Base-by-base conservation (phyloP, 805 yeast species). In the Teunomyces aglyptinius region DNA sequence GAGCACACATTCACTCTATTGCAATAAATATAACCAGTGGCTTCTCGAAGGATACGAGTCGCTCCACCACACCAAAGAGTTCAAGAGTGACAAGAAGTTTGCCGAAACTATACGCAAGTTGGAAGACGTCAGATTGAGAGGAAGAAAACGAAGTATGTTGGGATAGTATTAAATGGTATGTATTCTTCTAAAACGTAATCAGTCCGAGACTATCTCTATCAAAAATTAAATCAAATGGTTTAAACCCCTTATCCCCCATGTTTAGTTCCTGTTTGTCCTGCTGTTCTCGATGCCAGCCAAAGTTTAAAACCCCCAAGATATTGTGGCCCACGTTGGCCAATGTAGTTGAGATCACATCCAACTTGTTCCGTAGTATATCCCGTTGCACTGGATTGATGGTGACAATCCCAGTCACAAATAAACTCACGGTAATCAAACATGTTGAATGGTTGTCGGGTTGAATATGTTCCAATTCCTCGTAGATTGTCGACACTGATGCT, bases 121-220 rank as follows among this genome's bases (percentile, higher is more conserved):
- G 43, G 87, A 83, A 45, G 95, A 86, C 38, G 98, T 92, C 1
- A 74, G 98, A 58, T 64, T 86, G 70, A 81, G 99, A 61, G 99
- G 99, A 1, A 77, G 99, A 55, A 94, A 94, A 77, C 80, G 99
- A 65, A 86, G 96, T 48, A 89, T 92, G 96, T 68, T 91, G 41
- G 99, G 99, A 5, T 67, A 49, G 26, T n/a, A 15, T 11, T 28
- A 8, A 6, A 10, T n/a, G 11, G n/a, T 11, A 20, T 16, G 20
- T 27, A 6, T 11, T 5, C 20, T 19, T 26, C 35, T 39, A 49
- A 42, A 49, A 49, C 12, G 49, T 38, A 20, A 50, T 44, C 44
- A 22, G 48, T 19, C 46, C 49, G 5, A 48, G 20, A 11, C 44
- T 44, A 12, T 22, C 35, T 36, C 54, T 48, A 27, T 50, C 54